Conservation (phyloP, 2,329 filamentous ascomycete genomes). For the Ophiocordyceps sinensis region DNA sequence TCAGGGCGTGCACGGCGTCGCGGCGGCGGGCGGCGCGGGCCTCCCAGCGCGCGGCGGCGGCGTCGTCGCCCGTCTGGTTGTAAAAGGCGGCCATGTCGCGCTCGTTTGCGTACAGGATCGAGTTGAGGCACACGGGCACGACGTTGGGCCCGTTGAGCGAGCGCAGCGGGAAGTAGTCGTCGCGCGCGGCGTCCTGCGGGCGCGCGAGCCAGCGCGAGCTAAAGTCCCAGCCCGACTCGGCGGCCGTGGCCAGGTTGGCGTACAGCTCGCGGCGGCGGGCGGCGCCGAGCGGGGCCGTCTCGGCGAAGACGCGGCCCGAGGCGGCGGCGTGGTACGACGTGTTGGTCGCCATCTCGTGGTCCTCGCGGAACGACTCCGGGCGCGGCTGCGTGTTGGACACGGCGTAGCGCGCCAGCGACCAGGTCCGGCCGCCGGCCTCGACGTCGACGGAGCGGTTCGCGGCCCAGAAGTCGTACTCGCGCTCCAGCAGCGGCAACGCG, state of each 20-base stretch:
- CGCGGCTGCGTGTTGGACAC: slow-evolving; percentile 51
- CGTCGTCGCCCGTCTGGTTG: slow-evolving; percentile 32
- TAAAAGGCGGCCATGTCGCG: slow-evolving; percentile 41
- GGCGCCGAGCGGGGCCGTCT: slow-evolving; percentile 32
- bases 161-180: slow-evolving; percentile 51
- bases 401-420: slow-evolving; percentile 41
- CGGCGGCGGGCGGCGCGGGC: slow-evolving; percentile 36
- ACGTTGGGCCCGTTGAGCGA: slow-evolving; percentile 44
- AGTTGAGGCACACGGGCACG: slow-evolving; percentile 52
- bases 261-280: slow-evolving; percentile 39
- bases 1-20: slow-evolving; percentile 44
- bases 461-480: slow-evolving; percentile 49
- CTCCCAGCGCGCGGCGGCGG: slow-evolving; percentile 33
- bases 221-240: slow-evolving; percentile 55
- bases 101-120: slow-evolving; percentile 54
- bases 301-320: slow-evolving; percentile 44
- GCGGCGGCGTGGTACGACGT: slow-evolving; percentile 40
- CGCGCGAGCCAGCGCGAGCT: slow-evolving; percentile 40
- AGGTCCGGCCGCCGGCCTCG: slow-evolving; percentile 28
- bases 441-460: slow-evolving; percentile 44
- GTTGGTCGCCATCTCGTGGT: slow-evolving; percentile 52
- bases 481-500: slow-evolving; percentile 46
- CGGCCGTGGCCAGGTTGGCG: slow-evolving; percentile 47
- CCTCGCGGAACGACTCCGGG: slow-evolving; percentile 52
- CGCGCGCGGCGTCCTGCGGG: slow-evolving; percentile 40